Conservation (phyloP, 2,329 filamentous ascomycete species). For the Myrmaecium sp. region DNA sequence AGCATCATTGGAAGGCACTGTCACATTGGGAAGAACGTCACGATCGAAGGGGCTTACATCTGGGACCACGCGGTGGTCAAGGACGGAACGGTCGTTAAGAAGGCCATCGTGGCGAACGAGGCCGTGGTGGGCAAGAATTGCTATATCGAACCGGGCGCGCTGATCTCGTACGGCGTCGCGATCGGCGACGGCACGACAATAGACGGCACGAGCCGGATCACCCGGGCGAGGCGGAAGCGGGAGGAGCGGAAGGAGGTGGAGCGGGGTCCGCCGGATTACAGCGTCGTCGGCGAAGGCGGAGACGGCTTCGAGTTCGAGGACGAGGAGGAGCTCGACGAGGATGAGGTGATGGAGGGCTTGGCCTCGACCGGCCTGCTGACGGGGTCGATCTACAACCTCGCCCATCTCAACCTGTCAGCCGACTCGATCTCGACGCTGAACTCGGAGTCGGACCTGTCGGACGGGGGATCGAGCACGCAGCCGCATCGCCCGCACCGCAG, state of each 20-base stretch:
- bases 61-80: constrained; percentile 73
- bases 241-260: constrained; percentile 24
- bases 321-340: constrained; percentile 47
- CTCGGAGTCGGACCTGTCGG: constrained; percentile 28
- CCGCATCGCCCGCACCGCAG: constrained; percentile 13
- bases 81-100: constrained; percentile 52
- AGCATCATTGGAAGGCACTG: constrained; percentile 74
- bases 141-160: constrained; percentile 50
- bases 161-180: constrained; percentile 64
- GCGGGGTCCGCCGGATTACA: constrained; percentile 25
- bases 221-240: constrained; percentile 27
- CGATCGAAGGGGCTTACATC: constrained; percentile 62
- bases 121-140: constrained; percentile 55
- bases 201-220: constrained; percentile 26
- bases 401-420: constrained; percentile 25
- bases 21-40: constrained; percentile 70
- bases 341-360: constrained; percentile 30
- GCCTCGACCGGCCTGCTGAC: too few relatives aligned
- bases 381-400: constrained; percentile 30
- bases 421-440: constrained; percentile 50
- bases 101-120: constrained; percentile 60
- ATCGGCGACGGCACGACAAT: constrained; percentile 45
- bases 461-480: constrained; percentile 28
- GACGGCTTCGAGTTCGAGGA: constrained; percentile 41
- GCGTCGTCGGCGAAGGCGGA: constrained; percentile 40